Conservation (phyloP, 495 filamentous ascomycete species). For the Paragyromitra xinjiangensis region DNA sequence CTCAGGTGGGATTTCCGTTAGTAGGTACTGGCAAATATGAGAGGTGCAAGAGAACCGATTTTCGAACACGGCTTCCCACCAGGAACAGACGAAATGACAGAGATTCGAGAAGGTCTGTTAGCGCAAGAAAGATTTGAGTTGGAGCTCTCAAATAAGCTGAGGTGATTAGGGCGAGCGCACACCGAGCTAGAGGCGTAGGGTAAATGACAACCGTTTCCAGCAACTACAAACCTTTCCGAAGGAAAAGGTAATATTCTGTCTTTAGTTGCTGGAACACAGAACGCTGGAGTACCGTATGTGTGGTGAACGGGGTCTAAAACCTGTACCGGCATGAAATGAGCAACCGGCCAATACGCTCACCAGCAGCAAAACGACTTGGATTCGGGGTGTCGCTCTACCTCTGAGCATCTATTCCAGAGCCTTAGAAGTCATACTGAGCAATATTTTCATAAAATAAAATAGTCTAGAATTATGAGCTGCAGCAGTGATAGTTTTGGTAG, state of each 20-base stretch:
- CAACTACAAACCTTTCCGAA: background rate
- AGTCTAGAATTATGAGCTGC: too few relatives aligned
- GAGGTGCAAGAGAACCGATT: slow-evolving; percentile 54
- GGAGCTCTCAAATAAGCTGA: slow-evolving; percentile 42
- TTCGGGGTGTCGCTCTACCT: too few relatives aligned
- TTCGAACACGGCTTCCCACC: slow-evolving; percentile 57
- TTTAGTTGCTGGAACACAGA: too few relatives aligned
- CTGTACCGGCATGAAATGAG: too few relatives aligned
- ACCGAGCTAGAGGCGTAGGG: slow-evolving; percentile 25
- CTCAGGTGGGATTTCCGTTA: slow-evolving; percentile 57
- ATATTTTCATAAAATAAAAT: too few relatives aligned
- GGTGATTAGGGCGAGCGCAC: slow-evolving; percentile 30
- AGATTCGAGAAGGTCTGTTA: slow-evolving; percentile 44
- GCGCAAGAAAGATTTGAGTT: slow-evolving; percentile 52
- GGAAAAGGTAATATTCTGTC: slow-evolving; percentile 2
- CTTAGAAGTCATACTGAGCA: too few relatives aligned
- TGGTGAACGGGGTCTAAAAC: too few relatives aligned
- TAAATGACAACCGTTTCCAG: slow-evolving; percentile 24
- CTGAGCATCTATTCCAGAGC: too few relatives aligned
- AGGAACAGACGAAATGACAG: slow-evolving; percentile 52
- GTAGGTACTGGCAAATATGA: slow-evolving; percentile 56
- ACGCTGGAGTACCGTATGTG: too few relatives aligned
- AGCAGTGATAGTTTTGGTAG: too few relatives aligned
- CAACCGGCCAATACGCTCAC: too few relatives aligned
- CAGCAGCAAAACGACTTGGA: too few relatives aligned